Percentiles rank a stretch among this genome's conserved stretches.
Conservation (phyloP, 495 filamentous ascomycete genomes). For the Talaromyces trachyspermus region DNA sequence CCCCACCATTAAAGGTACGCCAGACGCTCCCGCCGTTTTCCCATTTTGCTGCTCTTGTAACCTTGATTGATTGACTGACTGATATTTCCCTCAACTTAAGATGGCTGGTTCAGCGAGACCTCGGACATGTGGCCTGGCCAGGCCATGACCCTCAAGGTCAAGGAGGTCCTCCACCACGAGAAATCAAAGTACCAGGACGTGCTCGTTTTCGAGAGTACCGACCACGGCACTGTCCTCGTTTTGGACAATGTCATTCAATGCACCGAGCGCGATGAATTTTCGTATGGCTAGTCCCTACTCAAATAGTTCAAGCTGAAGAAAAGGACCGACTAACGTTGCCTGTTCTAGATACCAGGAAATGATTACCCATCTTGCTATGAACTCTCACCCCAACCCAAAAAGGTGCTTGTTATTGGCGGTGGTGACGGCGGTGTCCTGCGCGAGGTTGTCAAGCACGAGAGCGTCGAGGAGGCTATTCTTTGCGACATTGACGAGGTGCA, state of each 20-base stretch:
- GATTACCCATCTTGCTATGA: conserved; percentile 98
- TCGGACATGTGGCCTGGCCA: conserved; percentile 98
- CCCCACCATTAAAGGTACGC: conserved; percentile 54
- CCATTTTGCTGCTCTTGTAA: background rate
- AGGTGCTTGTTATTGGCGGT: conserved; percentile 95
- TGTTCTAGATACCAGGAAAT: conserved; percentile 89
- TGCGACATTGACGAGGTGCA: conserved; percentile 98
- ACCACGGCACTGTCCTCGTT: conserved; percentile 96
- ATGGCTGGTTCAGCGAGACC: conserved; percentile 99
- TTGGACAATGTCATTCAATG: conserved; percentile 98
- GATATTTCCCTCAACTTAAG: conserved; percentile 31
- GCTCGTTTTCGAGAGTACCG: conserved; percentile 91
- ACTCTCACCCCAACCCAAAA: conserved; percentile 95
- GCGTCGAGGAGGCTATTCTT: conserved; percentile 83
- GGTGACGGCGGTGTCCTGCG: conserved; percentile 95
- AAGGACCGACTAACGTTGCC: background rate
- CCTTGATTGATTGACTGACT: conserved; percentile 1
- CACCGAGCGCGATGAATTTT: conserved; percentile 97
- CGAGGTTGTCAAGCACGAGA: conserved; percentile 96
- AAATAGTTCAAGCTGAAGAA: background rate
- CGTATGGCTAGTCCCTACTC: conserved; percentile 40
- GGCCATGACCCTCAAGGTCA: conserved; percentile 96
- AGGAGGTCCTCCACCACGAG: conserved; percentile 96
- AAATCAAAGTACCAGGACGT: conserved; percentile 99
- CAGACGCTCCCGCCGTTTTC: no score